Conservation (phyloP, 1,139 yeast genomes). For the Spathaspora sp. region DNA sequence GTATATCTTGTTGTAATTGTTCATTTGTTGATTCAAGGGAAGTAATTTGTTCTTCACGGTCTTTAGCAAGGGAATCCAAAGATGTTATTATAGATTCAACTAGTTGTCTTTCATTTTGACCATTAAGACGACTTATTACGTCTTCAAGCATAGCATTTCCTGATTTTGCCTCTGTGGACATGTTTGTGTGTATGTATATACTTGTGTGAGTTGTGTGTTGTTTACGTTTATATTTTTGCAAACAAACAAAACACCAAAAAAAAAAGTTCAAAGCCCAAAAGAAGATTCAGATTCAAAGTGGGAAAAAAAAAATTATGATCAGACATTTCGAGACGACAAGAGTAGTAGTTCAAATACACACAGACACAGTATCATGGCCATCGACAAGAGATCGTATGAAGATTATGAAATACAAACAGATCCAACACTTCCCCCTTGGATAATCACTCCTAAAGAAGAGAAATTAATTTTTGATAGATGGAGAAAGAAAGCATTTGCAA, state of each 20-base stretch:
- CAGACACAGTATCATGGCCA: conserved; percentile 13
- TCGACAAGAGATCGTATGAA: conserved; percentile 33
- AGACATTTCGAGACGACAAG: neutral
- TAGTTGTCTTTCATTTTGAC: conserved; percentile 52
- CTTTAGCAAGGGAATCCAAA: conserved; percentile 26
- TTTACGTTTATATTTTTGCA: conserved; percentile 3
- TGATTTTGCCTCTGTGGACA: neutral
- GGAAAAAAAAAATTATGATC: neutral
- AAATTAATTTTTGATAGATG: conserved; percentile 75
- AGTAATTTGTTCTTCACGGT: conserved; percentile 26
- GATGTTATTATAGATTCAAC: conserved; percentile 48
- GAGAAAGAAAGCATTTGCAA: conserved; percentile 69
- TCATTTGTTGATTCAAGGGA: conserved; percentile 20
- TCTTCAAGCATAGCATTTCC: neutral
- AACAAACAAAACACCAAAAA: neutral
- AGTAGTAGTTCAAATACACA: neutral
- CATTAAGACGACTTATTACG: conserved; percentile 45
- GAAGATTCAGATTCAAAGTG: neutral
- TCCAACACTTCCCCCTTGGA: conserved; percentile 73
- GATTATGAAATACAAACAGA: conserved; percentile 44
- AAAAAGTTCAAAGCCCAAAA: neutral
- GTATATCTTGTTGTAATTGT: conserved; percentile 20
- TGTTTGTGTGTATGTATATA: neutral
- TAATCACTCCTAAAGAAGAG: conserved; percentile 83
- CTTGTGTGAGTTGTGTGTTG: neutral